A percentile compares a stretch with the other conserved stretches of the same genome.
phyloP scores from a whole-genome alignment of 345 rosid genomes.

The Populus ilicifolia region DNA sequence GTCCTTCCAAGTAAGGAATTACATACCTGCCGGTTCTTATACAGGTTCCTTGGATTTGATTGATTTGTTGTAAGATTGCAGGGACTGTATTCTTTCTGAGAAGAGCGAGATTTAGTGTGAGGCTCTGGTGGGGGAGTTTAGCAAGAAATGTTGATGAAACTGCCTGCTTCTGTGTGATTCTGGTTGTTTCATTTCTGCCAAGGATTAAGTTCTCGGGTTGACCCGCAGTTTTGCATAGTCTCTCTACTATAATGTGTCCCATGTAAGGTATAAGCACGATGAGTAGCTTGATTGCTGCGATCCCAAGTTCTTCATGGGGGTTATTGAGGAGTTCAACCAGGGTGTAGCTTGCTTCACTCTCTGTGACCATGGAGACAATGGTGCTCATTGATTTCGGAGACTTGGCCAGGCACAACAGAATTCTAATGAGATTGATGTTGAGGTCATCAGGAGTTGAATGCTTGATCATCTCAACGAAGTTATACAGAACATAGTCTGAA shows the following conservation, averaged over 20 bases:
- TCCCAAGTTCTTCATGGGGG: slow-evolving; percentile 64
- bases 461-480: slow-evolving; percentile 64
- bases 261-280: slow-evolving; percentile 53
- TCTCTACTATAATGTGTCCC: slow-evolving; percentile 65
- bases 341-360: slow-evolving; percentile 66
- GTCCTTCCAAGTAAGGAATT: slow-evolving; percentile 67
- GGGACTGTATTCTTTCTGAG: slow-evolving; percentile 48
- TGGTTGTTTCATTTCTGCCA: slow-evolving; percentile 31
- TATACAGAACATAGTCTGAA: slow-evolving; percentile 67
- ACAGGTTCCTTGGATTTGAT: slow-evolving; percentile 50
- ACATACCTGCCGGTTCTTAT: slow-evolving; percentile 65
- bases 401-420: slow-evolving; percentile 62
- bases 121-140: slow-evolving; percentile 72
- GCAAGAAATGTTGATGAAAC: slow-evolving; percentile 70
- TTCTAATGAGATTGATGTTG: slow-evolving; percentile 59
- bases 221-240: slow-evolving; percentile 70
- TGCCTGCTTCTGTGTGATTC: slow-evolving; percentile 68
- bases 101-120: slow-evolving; percentile 73
- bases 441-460: slow-evolving; percentile 67
- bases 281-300: slow-evolving; percentile 66
- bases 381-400: slow-evolving; percentile 48
- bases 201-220: slow-evolving; percentile 68
- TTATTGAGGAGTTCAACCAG: slow-evolving; percentile 67
- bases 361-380: slow-evolving; percentile 53
- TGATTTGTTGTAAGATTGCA: slow-evolving; percentile 45